These are phyloP conservation scores for Suillus occidentalis DNA, from an alignment of 768 basidiomycete species.

Conservation along the genomic window DNA sequence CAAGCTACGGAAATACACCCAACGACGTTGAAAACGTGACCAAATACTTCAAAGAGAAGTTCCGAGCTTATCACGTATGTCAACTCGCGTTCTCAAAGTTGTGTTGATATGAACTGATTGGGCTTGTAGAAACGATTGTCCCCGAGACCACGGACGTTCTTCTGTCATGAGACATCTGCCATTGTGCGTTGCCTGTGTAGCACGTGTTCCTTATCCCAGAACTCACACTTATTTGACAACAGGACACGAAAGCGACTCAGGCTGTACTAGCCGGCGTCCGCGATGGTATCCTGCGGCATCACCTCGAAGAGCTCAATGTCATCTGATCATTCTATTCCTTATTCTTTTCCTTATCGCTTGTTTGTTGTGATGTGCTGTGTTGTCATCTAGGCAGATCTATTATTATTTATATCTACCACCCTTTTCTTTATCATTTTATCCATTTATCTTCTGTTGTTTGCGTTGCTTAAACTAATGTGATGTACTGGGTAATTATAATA, in stretches of 20 bases:
- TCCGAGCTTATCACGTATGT: conserved; percentile 56
- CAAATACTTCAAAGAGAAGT: conserved; percentile 71
- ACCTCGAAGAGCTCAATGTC: conserved; percentile 33
- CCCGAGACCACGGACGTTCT: conserved; percentile 56
- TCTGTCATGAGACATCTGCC: conserved; percentile 70
- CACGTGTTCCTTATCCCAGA: neutral
- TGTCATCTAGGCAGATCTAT: neutral
- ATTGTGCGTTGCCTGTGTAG: conserved; percentile 45
- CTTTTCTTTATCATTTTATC: too few species aligned
- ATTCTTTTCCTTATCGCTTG: neutral
- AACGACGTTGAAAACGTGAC: conserved; percentile 60
- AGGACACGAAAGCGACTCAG: conserved; percentile 42
- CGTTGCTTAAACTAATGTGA: neutral
- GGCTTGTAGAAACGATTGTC: conserved; percentile 55
- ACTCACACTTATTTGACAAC: neutral
- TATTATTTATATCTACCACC: conserved; percentile 3
- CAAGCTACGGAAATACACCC: conserved; percentile 56
- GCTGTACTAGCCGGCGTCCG: conserved; percentile 41
- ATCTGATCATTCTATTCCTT: conserved; percentile 22
- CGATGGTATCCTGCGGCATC: conserved; percentile 38
- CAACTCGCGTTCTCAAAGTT: too few species aligned
- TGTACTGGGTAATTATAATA: conserved; percentile 2
- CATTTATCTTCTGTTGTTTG: neutral
- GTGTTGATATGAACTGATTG: too few species aligned
- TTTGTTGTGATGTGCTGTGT: neutral